Conservation (phyloP, 139 green algal species). For the Volvox reticuliferus region DNA sequence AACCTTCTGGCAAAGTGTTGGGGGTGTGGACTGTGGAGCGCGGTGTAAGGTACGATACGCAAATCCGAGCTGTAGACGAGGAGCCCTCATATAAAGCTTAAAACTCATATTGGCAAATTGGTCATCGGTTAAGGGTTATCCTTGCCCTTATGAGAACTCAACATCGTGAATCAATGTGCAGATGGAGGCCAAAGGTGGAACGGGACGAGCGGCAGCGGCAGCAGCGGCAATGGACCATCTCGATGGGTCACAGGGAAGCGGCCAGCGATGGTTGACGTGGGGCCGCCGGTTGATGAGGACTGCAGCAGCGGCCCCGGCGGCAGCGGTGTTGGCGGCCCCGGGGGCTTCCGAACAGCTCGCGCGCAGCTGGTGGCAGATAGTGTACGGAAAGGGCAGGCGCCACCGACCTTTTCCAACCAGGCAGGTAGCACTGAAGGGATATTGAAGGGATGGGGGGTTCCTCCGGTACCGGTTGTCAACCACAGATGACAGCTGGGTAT, state of each 20-base stretch:
- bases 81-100: no score
- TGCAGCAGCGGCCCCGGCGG: neutral
- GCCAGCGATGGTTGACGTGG: neutral
- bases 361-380: constrained; percentile 57
- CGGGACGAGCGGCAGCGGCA: neutral
- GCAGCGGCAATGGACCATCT: neutral
- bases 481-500: no score
- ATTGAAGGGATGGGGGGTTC: no score
- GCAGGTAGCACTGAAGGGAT: neutral
- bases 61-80: no score
- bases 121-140: no score
- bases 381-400: constrained; percentile 58
- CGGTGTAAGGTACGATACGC: no score
- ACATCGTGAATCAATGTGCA: neutral
- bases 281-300: neutral
- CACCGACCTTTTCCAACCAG: constrained; percentile 43
- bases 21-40: no score
- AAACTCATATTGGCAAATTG: no score
- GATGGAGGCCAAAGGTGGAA: neutral
- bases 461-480: no score
- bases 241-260: constrained; percentile 8
- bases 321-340: neutral
- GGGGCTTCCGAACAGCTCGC: constrained; percentile 64
- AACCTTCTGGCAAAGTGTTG: no score
- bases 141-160: no score